Percentiles rank a stretch among this genome's conserved stretches.
These are phyloP conservation scores for Capsicum rhomboideum DNA, from an alignment of 257 asterid genomes.

Conservation along the genomic window DNA sequence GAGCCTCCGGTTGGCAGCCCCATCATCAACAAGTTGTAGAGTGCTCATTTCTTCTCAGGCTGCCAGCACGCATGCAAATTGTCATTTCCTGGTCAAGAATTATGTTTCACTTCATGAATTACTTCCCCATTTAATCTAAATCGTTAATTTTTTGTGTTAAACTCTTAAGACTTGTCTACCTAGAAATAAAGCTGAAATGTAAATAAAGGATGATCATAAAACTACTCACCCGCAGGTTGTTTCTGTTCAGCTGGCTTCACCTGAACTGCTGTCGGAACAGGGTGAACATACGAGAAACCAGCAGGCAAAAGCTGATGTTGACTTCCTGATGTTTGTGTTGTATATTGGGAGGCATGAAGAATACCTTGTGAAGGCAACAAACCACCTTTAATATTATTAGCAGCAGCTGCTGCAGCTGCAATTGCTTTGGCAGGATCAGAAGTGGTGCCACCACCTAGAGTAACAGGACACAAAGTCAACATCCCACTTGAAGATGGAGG, in stretches of 20 bases:
- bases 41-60: conserved; percentile 86
- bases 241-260: conserved; percentile 82
- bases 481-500: conserved; percentile 38
- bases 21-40: not conserved
- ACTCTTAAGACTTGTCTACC: not conserved
- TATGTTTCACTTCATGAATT: conserved; percentile 20
- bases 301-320: conserved; percentile 43
- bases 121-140: conserved; percentile 6
- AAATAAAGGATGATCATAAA: not conserved
- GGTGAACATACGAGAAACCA: conserved; percentile 58
- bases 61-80: conserved; percentile 76
- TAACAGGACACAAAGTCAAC: conserved; percentile 37
- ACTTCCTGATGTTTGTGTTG: conserved; percentile 44
- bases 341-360: conserved; percentile 47
- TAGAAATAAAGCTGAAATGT: conserved; percentile 1
- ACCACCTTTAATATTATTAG: conserved; percentile 57
- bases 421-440: conserved; percentile 89
- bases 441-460: conserved; percentile 35
- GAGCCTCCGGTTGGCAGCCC: not conserved
- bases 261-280: conserved; percentile 64
- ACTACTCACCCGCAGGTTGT: conserved; percentile 70
- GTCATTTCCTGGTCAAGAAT: conserved; percentile 71
- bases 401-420: conserved; percentile 51
- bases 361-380: conserved; percentile 43
- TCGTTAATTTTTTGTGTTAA: not conserved